phyloP scores from a whole-genome alignment of 2,329 filamentous ascomycete species.

The Aspergillus sp. region DNA sequence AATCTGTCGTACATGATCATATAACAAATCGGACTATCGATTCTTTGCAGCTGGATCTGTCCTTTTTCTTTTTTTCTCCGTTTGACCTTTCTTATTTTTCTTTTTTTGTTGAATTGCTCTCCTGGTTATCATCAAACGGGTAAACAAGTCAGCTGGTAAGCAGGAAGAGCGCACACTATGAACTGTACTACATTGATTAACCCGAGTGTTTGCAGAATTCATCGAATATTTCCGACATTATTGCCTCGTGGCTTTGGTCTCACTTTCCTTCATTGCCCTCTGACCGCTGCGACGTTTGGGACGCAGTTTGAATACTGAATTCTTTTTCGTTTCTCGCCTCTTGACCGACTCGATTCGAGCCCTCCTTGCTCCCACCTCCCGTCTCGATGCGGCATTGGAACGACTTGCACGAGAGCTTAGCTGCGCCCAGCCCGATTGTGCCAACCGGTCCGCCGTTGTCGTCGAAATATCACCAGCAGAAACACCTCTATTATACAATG shows the following conservation, averaged over 20 bases:
- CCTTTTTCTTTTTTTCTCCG: too few relatives aligned
- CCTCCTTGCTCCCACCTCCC: conserved; percentile 3
- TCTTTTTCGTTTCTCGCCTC: not conserved
- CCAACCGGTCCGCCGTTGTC: conserved; percentile 24
- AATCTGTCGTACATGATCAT: too few relatives aligned
- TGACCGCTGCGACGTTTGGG: not conserved
- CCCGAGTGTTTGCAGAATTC: not conserved
- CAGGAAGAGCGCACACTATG: not conserved
- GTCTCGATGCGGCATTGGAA: conserved; percentile 24
- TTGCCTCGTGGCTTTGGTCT: not conserved
- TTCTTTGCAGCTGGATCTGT: too few relatives aligned
- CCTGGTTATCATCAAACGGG: too few relatives aligned
- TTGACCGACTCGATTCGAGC: too few relatives aligned
- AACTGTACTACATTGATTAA: conserved; percentile 1
- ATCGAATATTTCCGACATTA: not conserved
- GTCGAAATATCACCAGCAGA: conserved; percentile 5
- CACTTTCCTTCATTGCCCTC: not conserved
- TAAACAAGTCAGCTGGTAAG: not conserved
- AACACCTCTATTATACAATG: conserved; percentile 6
- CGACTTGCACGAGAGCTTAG: conserved; percentile 18
- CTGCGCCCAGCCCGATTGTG: conserved; percentile 30
- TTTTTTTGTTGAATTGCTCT: too few relatives aligned
- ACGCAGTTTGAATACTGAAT: not conserved
- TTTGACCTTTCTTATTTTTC: too few relatives aligned
- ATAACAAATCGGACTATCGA: too few relatives aligned